These are phyloP conservation scores for Linnemannia exigua DNA, from an alignment of 192 early-diverging fungal genomes.

Conservation along the genomic window DNA sequence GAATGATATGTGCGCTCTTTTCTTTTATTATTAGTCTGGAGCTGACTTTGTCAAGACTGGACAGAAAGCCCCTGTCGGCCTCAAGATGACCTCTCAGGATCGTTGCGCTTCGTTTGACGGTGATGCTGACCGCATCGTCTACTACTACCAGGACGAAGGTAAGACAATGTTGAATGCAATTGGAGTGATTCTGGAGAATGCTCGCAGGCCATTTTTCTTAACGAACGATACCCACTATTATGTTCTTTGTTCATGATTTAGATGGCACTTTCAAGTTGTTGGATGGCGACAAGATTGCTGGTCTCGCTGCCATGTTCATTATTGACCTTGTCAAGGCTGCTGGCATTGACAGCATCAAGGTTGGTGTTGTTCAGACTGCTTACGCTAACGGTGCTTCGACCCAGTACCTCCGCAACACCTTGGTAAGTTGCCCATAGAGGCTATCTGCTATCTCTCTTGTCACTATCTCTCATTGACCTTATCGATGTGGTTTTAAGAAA, in stretches of 20 bases:
- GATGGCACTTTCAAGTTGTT: slow-evolving; percentile 88
- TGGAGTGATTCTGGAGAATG: background rate
- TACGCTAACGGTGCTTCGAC: slow-evolving; percentile 99
- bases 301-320: slow-evolving; percentile 94
- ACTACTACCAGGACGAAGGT: slow-evolving; percentile 90
- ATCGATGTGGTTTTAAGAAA: background rate
- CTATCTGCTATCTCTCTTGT: background rate
- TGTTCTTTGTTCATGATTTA: slow-evolving; percentile 15
- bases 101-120: slow-evolving; percentile 95
- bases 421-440: slow-evolving; percentile 67
- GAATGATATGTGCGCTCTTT: background rate
- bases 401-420: slow-evolving; percentile 87
- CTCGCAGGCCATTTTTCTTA: background rate
- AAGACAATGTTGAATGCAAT: slow-evolving; percentile 4
- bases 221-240: background rate
- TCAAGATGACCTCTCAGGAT: slow-evolving; percentile 72
- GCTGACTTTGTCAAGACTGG: slow-evolving; percentile 98
- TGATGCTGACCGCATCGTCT: slow-evolving; percentile 98
- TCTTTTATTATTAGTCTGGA: slow-evolving; percentile 74
- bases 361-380: slow-evolving; percentile 99
- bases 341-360: slow-evolving; percentile 80
- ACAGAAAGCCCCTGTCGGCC: slow-evolving; percentile 83
- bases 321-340: slow-evolving; percentile 90
- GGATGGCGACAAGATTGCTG: slow-evolving; percentile 99
- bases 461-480: background rate